Percentiles rank a stretch among this genome's conserved stretches.
phyloP scores from a whole-genome alignment of 2,329 filamentous ascomycete genomes.

The Stagonosporopsis chrysanthemi region DNA sequence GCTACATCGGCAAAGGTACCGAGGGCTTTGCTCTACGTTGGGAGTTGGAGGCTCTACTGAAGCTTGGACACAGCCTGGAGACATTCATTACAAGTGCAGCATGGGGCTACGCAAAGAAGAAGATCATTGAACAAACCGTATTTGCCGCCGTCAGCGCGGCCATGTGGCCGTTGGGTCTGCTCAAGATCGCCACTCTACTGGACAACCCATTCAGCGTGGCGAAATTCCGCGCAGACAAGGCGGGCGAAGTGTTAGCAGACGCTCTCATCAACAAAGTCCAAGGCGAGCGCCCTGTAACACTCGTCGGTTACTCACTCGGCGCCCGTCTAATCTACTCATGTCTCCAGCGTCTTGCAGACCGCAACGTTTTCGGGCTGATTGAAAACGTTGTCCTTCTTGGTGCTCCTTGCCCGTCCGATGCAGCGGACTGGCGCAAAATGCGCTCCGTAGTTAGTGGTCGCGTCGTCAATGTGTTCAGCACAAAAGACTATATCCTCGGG shows the following conservation, averaged over 20 bases:
- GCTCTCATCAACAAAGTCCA: slow-evolving; percentile 82
- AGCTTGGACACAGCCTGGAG: slow-evolving; percentile 79
- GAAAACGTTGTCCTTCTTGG: slow-evolving; percentile 87
- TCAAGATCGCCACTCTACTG: slow-evolving; percentile 63
- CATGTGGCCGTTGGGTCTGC: slow-evolving; percentile 57
- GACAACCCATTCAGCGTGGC: slow-evolving; percentile 86
- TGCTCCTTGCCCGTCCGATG: slow-evolving; percentile 75
- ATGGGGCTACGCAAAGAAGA: slow-evolving; percentile 77
- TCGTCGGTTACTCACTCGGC: slow-evolving; percentile 83
- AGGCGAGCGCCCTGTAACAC: slow-evolving; percentile 79
- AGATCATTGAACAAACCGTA: slow-evolving; percentile 72
- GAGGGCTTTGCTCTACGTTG: slow-evolving; percentile 86
- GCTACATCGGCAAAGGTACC: slow-evolving; percentile 71
- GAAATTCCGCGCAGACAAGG: slow-evolving; percentile 79
- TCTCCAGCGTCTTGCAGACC: slow-evolving; percentile 75
- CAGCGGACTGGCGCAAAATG: slow-evolving; percentile 77
- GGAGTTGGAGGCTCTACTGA: slow-evolving; percentile 79
- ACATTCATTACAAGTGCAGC: slow-evolving; percentile 79
- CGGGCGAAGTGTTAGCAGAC: slow-evolving; percentile 80
- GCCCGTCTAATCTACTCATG: slow-evolving; percentile 85
- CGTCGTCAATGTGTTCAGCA: slow-evolving; percentile 86
- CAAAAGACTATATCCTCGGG: slow-evolving; percentile 85
- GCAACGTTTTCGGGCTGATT: slow-evolving; percentile 81
- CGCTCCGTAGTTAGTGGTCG: slow-evolving; percentile 80
- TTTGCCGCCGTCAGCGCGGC: slow-evolving; percentile 57